Percentiles rank a stretch among this genome's conserved stretches.
Conservation (phyloP, 2,329 filamentous ascomycete species). For the Fusarium pilosicola region DNA sequence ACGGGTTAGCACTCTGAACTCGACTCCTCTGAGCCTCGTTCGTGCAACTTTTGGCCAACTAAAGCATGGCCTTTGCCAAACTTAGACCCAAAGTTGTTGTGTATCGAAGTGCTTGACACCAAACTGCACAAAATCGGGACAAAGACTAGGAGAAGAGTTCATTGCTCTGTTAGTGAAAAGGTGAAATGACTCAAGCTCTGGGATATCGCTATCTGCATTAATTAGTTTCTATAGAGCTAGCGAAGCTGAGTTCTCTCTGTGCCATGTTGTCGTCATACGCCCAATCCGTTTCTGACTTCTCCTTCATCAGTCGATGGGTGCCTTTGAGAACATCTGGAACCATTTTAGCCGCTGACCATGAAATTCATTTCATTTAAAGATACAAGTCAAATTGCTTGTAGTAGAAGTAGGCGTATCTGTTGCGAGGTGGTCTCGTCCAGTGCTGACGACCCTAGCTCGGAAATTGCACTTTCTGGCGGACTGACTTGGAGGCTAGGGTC, state of each 20-base stretch:
- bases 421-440: too few relatives aligned
- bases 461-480: too few relatives aligned
- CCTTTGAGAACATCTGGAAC: too few relatives aligned
- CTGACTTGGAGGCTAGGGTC: not conserved
- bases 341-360: too few relatives aligned
- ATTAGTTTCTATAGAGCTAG: not conserved
- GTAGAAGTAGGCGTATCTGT: too few relatives aligned
- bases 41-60: rapidly evolving
- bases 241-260: not conserved
- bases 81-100: not conserved
- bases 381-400: too few relatives aligned
- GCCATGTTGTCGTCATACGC: rapidly evolving
- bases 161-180: too few relatives aligned
- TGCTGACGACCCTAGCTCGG: too few relatives aligned
- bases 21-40: not conserved
- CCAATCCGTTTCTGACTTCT: not conserved
- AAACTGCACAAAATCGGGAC: not conserved
- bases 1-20: not conserved
- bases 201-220: rapidly evolving
- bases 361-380: too few relatives aligned
- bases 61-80: rapidly evolving
- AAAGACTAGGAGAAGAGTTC: not conserved
- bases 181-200: rapidly evolving
- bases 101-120: not conserved
- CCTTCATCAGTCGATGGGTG: too few relatives aligned